Evolutionary conservation across 306 rosid genomes (phyloP).

Genomic region (Echinosophora koreensis): DNA sequence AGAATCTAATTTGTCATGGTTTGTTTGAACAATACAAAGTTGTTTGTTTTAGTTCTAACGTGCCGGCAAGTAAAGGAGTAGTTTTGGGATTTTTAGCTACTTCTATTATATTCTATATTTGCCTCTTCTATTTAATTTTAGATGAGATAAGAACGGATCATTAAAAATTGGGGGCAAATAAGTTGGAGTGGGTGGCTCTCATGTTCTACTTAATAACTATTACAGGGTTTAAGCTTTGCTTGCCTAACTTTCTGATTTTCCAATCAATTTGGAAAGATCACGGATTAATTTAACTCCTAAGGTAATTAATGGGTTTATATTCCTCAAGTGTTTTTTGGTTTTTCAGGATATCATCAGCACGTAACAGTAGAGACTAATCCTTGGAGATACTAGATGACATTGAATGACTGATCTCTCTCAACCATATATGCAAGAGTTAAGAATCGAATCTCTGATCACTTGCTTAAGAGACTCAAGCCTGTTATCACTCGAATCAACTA

Average conservation of each 20-base stretch:
- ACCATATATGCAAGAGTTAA: too few species aligned
- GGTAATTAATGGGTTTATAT: constrained; percentile 31
- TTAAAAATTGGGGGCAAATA: constrained; percentile 26
- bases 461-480: too few species aligned
- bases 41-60: constrained; percentile 56
- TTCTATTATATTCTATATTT: constrained; percentile 30
- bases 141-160: constrained; percentile 43
- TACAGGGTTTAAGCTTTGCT: constrained; percentile 23
- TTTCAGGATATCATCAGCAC: too few species aligned
- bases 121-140: constrained; percentile 40
- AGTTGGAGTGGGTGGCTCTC: constrained; percentile 53
- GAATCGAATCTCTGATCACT: too few species aligned
- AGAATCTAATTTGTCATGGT: constrained; percentile 55
- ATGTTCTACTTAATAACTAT: constrained; percentile 43
- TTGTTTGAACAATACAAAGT: constrained; percentile 59
- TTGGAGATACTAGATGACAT: too few species aligned
- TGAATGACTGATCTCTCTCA: too few species aligned
- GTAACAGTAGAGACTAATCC: too few species aligned
- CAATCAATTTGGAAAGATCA: constrained; percentile 4
- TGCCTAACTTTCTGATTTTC: constrained; percentile 37
- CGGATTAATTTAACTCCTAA: constrained; percentile 34
- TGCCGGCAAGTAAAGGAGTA: constrained; percentile 62
- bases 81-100: constrained; percentile 23
- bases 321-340: background rate
- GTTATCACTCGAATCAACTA: too few species aligned